Percentiles rank a stretch among this genome's conserved stretches.
phyloP scores from a whole-genome alignment of 768 basidiomycete species.

The Mycena crocata region DNA sequence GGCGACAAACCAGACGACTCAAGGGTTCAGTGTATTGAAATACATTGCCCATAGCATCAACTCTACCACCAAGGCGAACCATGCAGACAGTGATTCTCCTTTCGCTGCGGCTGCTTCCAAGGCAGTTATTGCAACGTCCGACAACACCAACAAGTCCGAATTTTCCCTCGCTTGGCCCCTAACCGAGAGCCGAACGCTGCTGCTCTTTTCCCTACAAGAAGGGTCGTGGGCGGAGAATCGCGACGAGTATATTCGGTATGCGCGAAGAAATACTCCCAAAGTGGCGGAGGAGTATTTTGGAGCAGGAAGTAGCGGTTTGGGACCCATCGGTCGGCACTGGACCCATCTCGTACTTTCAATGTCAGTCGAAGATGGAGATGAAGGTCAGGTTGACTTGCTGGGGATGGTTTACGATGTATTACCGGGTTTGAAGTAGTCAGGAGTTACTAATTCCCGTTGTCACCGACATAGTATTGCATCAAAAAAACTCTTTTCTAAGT shows the following conservation, averaged over 20 bases:
- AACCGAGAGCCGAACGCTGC: not conserved
- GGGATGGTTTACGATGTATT: slow-evolving; percentile 12
- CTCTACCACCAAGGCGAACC: not conserved
- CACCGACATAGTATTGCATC: no score
- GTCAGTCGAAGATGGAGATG: not conserved
- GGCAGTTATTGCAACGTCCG: not conserved
- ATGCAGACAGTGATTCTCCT: not conserved
- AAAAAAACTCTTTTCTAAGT: slow-evolving; percentile 3
- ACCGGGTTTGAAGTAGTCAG: not conserved
- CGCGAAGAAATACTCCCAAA: not conserved
- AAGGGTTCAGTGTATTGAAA: slow-evolving; percentile 7
- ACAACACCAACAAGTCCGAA: not conserved
- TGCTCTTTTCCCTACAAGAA: slow-evolving; percentile 2
- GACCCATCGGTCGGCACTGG: slow-evolving; percentile 10
- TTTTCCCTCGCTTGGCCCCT: not conserved
- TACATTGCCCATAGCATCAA: not conserved
- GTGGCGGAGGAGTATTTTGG: slow-evolving; percentile 14
- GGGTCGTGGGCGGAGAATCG: slow-evolving; percentile 11
- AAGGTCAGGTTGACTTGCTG: not conserved
- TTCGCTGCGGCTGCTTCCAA: not conserved
- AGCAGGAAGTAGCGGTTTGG: not conserved
- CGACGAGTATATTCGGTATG: not conserved
- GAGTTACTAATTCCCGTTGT: not conserved
- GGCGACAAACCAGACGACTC: not conserved
- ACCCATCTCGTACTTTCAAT: slow-evolving; percentile 6